These are phyloP conservation scores for Fragaria vesca DNA, from an alignment of 306 rosid genomes.

Conservation along the genomic window DNA sequence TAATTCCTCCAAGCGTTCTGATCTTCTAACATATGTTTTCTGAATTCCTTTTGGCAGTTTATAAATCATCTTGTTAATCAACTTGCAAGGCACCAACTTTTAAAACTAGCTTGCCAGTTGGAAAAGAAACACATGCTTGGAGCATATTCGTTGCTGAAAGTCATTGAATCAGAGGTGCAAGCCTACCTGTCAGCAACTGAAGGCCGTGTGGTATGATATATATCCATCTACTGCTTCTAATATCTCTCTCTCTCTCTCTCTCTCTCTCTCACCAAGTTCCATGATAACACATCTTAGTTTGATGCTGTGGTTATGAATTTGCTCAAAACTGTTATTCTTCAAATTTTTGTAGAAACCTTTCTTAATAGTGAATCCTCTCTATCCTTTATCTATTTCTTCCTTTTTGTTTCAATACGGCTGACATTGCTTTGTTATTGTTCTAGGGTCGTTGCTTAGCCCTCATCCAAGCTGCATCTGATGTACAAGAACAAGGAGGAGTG, in stretches of 20 bases:
- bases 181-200: constrained; percentile 77
- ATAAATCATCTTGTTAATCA: constrained; percentile 93
- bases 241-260: not conserved
- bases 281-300: not conserved
- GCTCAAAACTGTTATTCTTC: not conserved
- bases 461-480: constrained; percentile 91
- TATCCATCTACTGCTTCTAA: not conserved
- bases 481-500: constrained; percentile 95
- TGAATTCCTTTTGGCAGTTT: constrained; percentile 58
- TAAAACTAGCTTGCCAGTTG: constrained; percentile 90
- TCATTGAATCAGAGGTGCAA: constrained; percentile 88
- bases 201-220: constrained; percentile 79
- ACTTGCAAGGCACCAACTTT: constrained; percentile 90
- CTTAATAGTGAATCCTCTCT: not conserved
- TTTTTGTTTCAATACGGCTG: not conserved
- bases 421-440: constrained; percentile 18
- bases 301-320: not conserved
- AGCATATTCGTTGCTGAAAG: constrained; percentile 88
- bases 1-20: not conserved
- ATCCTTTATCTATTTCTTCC: not conserved
- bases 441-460: constrained; percentile 88
- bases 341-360: constrained; percentile 1
- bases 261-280: not conserved
- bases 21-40: constrained; percentile 21
- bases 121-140: constrained; percentile 96